These are phyloP conservation scores for Leccinum imitatum DNA, from an alignment of 768 basidiomycete genomes.

Conservation along the genomic window DNA sequence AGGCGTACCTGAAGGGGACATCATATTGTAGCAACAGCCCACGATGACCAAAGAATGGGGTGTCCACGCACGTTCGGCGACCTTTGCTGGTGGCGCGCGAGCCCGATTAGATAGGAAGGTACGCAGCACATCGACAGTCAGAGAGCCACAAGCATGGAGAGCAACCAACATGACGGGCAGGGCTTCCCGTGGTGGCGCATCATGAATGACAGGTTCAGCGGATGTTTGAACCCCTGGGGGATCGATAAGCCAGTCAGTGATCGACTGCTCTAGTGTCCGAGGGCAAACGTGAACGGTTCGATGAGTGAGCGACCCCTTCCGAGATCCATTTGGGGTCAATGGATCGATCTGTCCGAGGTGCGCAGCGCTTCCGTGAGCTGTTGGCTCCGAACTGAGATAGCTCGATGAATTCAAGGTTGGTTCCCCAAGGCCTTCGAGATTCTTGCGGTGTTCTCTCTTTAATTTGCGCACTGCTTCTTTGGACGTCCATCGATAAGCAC, in stretches of 20 bases:
- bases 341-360: not conserved
- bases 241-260: conserved; percentile 53
- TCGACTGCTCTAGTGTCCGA: conserved; percentile 41
- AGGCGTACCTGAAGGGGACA: conserved; percentile 47
- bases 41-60: conserved; percentile 58
- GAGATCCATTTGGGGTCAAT: not conserved
- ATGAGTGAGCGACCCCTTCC: conserved; percentile 47
- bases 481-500: conserved; percentile 48
- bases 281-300: conserved; percentile 55
- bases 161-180: conserved; percentile 61
- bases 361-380: not conserved
- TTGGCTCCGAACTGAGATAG: not conserved
- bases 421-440: not conserved
- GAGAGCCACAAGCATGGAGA: conserved; percentile 74
- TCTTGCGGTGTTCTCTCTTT: conserved; percentile 12
- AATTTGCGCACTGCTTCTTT: conserved; percentile 21
- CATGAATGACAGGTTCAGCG: not conserved
- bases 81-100: conserved; percentile 6
- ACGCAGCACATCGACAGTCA: conserved; percentile 65
- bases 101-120: conserved; percentile 40
- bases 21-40: conserved; percentile 80
- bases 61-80: conserved; percentile 39
- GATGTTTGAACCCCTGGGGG: conserved; percentile 1
- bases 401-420: not conserved
- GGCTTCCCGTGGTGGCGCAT: conserved; percentile 7